Base-by-base conservation (phyloP, 495 filamentous ascomycete species). In the Penicillium herquei region DNA sequence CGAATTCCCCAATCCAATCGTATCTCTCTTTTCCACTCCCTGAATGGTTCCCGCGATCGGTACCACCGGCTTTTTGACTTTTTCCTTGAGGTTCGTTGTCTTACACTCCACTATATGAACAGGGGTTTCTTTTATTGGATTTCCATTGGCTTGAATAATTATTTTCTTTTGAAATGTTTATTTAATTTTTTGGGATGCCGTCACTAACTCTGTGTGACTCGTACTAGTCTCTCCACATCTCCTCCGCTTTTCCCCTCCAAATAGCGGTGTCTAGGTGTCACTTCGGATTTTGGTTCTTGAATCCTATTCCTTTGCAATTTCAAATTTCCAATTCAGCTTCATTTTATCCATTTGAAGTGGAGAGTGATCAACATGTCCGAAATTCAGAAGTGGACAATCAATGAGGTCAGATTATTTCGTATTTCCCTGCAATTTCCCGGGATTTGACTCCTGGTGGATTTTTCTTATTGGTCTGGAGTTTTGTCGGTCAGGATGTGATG, bases 301-400 rank as follows among this genome's bases (percentile, higher is more conserved):
- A 21, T 26, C 26, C 14, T 32, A n/a, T 21, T 40, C 11, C 17
- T 49, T 40, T 17, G 39, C 12, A 1, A 35, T n/a, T 40, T 39
- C 33, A 13, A 6, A 39, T 54, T 41, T 49, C 33, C 13, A 17
- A 16, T 35, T 43, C 26, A 34, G 10, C 39, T 51, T 41, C 17
- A 40, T 17, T 35, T 53, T 35, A 13, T 45, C 13, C 44, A 11
- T 51, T 30, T 39, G 46, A 51, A 43, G 37, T 37, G 34, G 34
- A 37, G 34, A 37, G 31, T 16, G 18, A 61, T 67, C 64, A 55
- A 54, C 64, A 76, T 76, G 69, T 60, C 67, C 31, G 61, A 62
- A 50, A 62, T 76, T 60, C 67, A 70, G 54, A 70, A 60, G 52
- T 78, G 74, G 75, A 73, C 72, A 52, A 70, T 78, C 46, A 64